Percentiles rank a stretch among this genome's conserved stretches.
Conservation (phyloP, 495 filamentous ascomycete genomes). For the Gamarada debralockiae region DNA sequence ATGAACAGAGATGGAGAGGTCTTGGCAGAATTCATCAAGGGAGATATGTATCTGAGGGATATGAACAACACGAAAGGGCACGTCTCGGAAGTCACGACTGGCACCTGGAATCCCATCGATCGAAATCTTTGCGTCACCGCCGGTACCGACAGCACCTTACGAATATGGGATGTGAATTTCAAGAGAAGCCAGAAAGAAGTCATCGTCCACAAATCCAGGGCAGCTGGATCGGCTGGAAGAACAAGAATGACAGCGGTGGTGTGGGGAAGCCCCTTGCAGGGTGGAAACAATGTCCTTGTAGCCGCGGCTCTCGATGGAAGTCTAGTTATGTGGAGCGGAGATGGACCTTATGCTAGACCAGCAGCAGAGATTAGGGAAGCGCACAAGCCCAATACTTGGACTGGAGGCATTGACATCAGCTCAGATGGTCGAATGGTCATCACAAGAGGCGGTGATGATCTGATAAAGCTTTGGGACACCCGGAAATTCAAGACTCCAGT, state of each 20-base stretch:
- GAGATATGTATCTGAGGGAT: slow-evolving; percentile 96
- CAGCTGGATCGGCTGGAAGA: slow-evolving; percentile 79
- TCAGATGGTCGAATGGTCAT: slow-evolving; percentile 84
- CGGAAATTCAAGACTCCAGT: slow-evolving; percentile 91
- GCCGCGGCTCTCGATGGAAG: slow-evolving; percentile 88
- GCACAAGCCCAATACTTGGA: slow-evolving; percentile 83
- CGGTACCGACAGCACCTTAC: slow-evolving; percentile 86
- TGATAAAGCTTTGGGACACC: slow-evolving; percentile 88
- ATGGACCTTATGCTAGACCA: slow-evolving; percentile 83
- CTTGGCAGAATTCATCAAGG: slow-evolving; percentile 84
- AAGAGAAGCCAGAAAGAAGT: slow-evolving; percentile 86
- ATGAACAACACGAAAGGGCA: slow-evolving; percentile 97
- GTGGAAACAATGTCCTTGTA: slow-evolving; percentile 74
- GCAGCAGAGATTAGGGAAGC: slow-evolving; percentile 83
- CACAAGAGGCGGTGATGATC: slow-evolving; percentile 82
- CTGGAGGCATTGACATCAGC: slow-evolving; percentile 88
- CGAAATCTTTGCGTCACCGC: slow-evolving; percentile 81
- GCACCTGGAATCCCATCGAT: slow-evolving; percentile 84
- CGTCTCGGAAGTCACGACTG: slow-evolving; percentile 81
- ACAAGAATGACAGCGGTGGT: slow-evolving; percentile 90
- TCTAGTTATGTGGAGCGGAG: slow-evolving; percentile 86
- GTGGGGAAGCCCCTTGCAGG: slow-evolving; percentile 78
- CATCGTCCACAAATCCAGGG: slow-evolving; percentile 89
- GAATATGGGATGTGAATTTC: slow-evolving; percentile 94
- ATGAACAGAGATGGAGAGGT: slow-evolving; percentile 84